Conservation (phyloP, 2,329 filamentous ascomycete species). For the Fusarium haematococcum region DNA sequence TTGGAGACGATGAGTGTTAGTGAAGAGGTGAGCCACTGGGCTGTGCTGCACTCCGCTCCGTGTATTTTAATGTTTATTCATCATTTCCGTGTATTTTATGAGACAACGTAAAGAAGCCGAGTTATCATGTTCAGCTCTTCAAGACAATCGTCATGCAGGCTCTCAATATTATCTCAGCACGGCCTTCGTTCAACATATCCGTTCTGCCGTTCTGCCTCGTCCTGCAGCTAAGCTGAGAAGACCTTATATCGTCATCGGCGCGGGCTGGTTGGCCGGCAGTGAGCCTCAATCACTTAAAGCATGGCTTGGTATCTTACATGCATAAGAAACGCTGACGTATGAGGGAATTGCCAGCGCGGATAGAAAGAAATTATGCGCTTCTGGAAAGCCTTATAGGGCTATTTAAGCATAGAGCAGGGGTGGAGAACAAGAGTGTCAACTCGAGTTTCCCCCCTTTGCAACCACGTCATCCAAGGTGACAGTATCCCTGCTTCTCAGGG, state of each 20-base stretch:
- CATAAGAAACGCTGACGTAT: not conserved
- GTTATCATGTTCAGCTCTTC: not conserved
- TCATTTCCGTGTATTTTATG: not conserved
- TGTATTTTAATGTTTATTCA: not conserved
- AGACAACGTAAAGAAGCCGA: not conserved
- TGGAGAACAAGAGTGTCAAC: not conserved
- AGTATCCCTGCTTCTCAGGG: not conserved
- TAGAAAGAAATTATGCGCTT: not conserved
- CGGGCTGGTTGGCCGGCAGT: not conserved
- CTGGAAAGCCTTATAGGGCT: conserved; percentile 2
- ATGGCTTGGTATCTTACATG: conserved; percentile 1
- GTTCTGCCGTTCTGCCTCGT: not conserved
- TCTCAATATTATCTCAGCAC: not conserved
- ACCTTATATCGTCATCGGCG: not conserved
- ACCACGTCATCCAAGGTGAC: not conserved
- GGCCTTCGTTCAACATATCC: not conserved
- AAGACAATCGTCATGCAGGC: not conserved
- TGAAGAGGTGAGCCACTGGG: not conserved
- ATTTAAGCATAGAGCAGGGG: not conserved
- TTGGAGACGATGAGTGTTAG: conserved; percentile 40
- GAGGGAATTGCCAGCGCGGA: not conserved
- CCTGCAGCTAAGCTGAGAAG: not conserved
- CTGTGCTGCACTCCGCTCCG: not conserved
- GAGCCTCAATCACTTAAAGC: not conserved
- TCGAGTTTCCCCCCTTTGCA: not conserved